A percentile compares a stretch with the other conserved stretches of the same genome.
Evolutionary conservation across 805 yeast species (phyloP).

Genomic region (Monosporozyma servazzii): DNA sequence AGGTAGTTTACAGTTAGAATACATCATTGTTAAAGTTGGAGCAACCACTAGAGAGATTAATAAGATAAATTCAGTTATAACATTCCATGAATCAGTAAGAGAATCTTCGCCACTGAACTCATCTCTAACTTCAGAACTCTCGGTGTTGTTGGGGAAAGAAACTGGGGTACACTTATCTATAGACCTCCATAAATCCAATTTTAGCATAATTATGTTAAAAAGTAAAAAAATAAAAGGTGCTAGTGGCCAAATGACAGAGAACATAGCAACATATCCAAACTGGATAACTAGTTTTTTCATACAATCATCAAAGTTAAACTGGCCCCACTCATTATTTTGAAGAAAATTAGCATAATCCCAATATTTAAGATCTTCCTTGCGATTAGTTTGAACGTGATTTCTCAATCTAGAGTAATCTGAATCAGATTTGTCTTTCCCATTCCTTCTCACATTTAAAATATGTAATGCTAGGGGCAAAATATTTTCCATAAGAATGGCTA

Average conservation of each 20-base stretch:
- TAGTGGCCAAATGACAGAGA: slow-evolving; percentile 73
- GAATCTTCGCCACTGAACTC: neutral
- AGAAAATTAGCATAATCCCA: slow-evolving; percentile 45
- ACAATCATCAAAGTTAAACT: slow-evolving; percentile 46
- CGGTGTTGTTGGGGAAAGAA: slow-evolving; percentile 2
- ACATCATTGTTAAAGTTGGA: slow-evolving; percentile 66
- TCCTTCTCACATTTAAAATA: neutral
- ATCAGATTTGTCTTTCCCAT: slow-evolving; percentile 4
- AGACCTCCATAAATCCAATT: slow-evolving; percentile 27
- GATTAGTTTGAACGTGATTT: slow-evolving; percentile 17
- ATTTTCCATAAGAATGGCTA: slow-evolving; percentile 52
- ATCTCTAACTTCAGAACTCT: neutral
- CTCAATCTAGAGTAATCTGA: slow-evolving; percentile 6
- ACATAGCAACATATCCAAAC: slow-evolving; percentile 71
- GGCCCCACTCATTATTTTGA: slow-evolving; percentile 14
- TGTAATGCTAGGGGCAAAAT: slow-evolving; percentile 47
- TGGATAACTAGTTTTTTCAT: slow-evolving; percentile 61
- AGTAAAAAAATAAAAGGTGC: slow-evolving; percentile 62
- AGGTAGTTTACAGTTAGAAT: slow-evolving; percentile 41
- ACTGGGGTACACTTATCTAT: slow-evolving; percentile 21
- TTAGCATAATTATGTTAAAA: slow-evolving; percentile 42
- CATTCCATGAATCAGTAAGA: slow-evolving; percentile 57
- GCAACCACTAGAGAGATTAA: slow-evolving; percentile 67
- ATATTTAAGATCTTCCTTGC: slow-evolving; percentile 44
- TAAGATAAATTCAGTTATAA: slow-evolving; percentile 50